Evolutionary conservation across 768 basidiomycete genomes (phyloP).

Genomic region (Hericium alpestre): DNA sequence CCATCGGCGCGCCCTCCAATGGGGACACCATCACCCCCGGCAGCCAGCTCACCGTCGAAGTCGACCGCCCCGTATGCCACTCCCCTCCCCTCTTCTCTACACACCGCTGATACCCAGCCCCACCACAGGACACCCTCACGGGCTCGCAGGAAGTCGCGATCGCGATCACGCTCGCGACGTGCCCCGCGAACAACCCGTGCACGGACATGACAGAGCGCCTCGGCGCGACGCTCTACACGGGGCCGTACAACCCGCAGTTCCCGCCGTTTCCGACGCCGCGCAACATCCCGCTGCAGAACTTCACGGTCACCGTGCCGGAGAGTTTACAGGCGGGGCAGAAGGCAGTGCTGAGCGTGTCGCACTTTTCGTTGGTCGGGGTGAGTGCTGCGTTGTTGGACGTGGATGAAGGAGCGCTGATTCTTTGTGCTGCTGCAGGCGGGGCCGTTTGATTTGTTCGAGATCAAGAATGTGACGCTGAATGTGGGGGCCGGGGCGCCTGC

Average conservation of each 20-base stretch:
- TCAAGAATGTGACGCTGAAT: constrained; percentile 4
- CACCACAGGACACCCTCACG: background rate
- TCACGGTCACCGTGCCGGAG: background rate
- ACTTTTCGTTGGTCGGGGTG: constrained; percentile 7
- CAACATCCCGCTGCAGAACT: background rate
- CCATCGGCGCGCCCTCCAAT: constrained; percentile 20
- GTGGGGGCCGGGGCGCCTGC: background rate
- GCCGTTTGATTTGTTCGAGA: background rate
- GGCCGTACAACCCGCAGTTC: constrained; percentile 1
- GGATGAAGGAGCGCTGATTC: too few relatives aligned
- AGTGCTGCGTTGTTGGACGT: too few relatives aligned
- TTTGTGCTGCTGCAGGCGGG: too few relatives aligned
- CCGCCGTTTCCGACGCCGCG: constrained; percentile 2
- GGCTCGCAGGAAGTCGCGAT: constrained; percentile 24
- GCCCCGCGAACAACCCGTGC: constrained; percentile 14
- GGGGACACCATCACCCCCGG: constrained; percentile 18
- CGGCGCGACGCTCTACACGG: constrained; percentile 2
- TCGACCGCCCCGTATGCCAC: constrained; percentile 23
- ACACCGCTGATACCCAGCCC: background rate
- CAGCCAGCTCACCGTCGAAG: constrained; percentile 22
- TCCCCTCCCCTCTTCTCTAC: background rate
- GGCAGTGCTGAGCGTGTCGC: constrained; percentile 2
- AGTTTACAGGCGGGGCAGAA: background rate
- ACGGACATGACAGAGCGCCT: constrained; percentile 1
- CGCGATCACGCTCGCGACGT: constrained; percentile 22